Conservation (phyloP, 164 flowering plant species). For the Protea cynaroides region DNA sequence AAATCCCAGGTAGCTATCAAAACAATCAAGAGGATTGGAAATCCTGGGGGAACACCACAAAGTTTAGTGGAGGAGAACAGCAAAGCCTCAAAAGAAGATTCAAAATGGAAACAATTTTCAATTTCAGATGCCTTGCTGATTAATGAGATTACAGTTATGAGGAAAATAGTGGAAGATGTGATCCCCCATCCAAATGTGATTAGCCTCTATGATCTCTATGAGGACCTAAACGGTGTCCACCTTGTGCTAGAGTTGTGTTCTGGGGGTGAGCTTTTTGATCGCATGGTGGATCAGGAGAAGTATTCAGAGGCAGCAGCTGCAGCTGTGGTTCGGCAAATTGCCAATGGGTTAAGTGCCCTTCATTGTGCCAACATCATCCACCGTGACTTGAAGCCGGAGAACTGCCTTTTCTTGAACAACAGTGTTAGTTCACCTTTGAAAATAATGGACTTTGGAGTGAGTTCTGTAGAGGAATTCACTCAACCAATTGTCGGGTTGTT, state of each 20-base stretch:
- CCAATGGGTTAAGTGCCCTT: slow-evolving; percentile 45
- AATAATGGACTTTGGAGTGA: slow-evolving; percentile 80
- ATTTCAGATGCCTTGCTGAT: slow-evolving; percentile 66
- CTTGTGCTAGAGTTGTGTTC: slow-evolving; percentile 67
- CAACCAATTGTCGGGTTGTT: slow-evolving; percentile 78
- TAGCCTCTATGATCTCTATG: slow-evolving; percentile 59
- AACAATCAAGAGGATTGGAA: slow-evolving; percentile 47
- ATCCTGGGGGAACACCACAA: slow-evolving; percentile 12
- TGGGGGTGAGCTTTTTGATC: slow-evolving; percentile 76
- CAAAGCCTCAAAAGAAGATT: slow-evolving; percentile 14
- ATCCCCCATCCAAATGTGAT: slow-evolving; percentile 68
- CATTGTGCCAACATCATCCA: slow-evolving; percentile 58
- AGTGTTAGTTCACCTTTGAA: slow-evolving; percentile 56
- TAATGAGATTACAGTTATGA: slow-evolving; percentile 71
- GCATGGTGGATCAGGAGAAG: slow-evolving; percentile 53
- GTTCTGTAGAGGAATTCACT: slow-evolving; percentile 74
- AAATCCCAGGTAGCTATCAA: slow-evolving; percentile 56
- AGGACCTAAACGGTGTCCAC: slow-evolving; percentile 58
- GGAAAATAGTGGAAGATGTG: slow-evolving; percentile 59
- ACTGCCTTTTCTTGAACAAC: slow-evolving; percentile 50
- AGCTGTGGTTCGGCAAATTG: slow-evolving; percentile 55
- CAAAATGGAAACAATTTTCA: slow-evolving; percentile 39
- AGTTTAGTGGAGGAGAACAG: slow-evolving; percentile 12
- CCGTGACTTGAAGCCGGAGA: slow-evolving; percentile 80
- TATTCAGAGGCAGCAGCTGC: slow-evolving; percentile 60